phyloP scores from a whole-genome alignment of 2,329 filamentous ascomycete genomes.

The Nothophaeocryptopus gaeumannii region DNA sequence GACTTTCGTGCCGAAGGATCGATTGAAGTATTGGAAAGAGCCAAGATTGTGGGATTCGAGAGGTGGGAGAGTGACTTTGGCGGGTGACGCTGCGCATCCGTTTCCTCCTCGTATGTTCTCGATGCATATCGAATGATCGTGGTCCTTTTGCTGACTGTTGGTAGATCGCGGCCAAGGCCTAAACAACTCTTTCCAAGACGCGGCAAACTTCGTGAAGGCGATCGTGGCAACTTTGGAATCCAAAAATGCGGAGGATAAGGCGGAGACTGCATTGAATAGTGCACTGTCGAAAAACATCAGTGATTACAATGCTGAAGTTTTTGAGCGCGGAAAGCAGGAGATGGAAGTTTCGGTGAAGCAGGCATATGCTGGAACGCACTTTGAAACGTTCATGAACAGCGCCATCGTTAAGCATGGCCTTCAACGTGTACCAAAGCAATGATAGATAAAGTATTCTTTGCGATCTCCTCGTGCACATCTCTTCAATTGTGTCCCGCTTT shows the following conservation, averaged over 20 bases:
- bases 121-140: too few species aligned
- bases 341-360: neutral
- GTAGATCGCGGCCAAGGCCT: neutral
- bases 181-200: neutral
- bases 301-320: neutral
- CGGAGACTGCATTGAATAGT: neutral
- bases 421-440: neutral
- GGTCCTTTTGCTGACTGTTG: too few species aligned
- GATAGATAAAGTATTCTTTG: too few species aligned
- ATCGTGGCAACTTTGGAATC: neutral
- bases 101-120: neutral
- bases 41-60: neutral
- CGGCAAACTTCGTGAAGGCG: neutral
- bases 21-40: too few species aligned
- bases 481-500: too few species aligned
- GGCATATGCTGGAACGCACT: neutral
- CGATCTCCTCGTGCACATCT: too few species aligned
- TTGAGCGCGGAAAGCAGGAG: neutral
- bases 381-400: neutral
- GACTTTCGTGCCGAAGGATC: too few species aligned
- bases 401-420: neutral
- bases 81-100: neutral
- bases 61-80: neutral
- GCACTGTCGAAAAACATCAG: too few species aligned
- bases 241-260: too few species aligned